phyloP scores from a whole-genome alignment of 441 rosid genomes.

The Pelargonium australe region DNA sequence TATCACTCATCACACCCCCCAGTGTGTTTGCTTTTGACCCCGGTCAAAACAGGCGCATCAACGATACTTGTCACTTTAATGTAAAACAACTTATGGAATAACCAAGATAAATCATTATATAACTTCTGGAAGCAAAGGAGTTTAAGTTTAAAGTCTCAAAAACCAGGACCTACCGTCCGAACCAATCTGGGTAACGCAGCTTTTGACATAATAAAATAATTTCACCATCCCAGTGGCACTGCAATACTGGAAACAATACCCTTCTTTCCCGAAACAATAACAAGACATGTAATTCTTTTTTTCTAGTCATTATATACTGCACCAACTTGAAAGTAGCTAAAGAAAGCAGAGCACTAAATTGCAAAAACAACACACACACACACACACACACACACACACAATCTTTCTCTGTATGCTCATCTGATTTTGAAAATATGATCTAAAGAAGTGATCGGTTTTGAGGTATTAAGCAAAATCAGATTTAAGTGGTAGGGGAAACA shows the following conservation, averaged over 20 bases:
- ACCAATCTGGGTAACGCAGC: not conserved
- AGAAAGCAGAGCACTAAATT: not conserved
- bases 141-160: not conserved
- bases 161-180: not conserved
- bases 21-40: no score
- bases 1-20: no score
- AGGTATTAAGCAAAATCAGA: not conserved
- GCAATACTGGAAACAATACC: not conserved
- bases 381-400: not conserved
- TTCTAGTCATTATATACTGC: not conserved
- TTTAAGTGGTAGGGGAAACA: constrained; percentile 1
- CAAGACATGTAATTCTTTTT: not conserved
- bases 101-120: not conserved
- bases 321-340: not conserved
- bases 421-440: not conserved
- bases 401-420: not conserved
- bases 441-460: not conserved
- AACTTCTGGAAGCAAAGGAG: not conserved
- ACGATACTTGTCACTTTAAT: not conserved
- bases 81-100: not conserved
- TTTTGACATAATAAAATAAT: not conserved
- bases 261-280: not conserved
- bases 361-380: not conserved
- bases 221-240: not conserved
- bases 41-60: no score